Evolutionary conservation across 352 stramenopile species (phyloP).

Genomic region (Pythium guiyangense): DNA sequence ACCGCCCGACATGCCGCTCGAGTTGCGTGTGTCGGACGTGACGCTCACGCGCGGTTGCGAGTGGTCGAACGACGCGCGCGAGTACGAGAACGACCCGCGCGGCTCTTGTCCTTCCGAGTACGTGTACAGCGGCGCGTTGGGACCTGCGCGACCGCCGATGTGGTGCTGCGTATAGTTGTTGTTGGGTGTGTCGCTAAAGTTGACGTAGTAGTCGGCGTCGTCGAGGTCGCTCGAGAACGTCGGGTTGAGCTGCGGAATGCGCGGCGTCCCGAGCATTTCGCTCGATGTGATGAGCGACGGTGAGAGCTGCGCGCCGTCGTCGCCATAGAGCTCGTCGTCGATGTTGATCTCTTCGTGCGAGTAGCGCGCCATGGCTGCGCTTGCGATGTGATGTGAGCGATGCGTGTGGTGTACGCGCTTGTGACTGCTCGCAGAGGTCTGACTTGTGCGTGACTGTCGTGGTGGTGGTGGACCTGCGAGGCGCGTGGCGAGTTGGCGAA

Average conservation of each 20-base stretch:
- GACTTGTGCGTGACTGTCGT: too few species aligned
- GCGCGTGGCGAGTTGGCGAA: background rate
- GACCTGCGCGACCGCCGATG: too few species aligned
- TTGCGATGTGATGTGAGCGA: background rate
- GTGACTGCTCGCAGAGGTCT: too few species aligned
- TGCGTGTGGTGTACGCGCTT: background rate
- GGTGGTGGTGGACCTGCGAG: too few species aligned
- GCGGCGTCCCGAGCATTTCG: constrained; percentile 26
- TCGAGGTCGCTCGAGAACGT: constrained; percentile 19
- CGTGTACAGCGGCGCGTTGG: constrained; percentile 4
- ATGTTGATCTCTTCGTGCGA: constrained; percentile 10
- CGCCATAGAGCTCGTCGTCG: background rate
- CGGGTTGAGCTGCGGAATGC: constrained; percentile 18
- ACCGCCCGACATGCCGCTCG: background rate
- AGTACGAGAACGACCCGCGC: constrained; percentile 2
- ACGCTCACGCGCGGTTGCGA: constrained; percentile 8
- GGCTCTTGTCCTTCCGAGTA: constrained; percentile 10
- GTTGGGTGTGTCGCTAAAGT: constrained; percentile 5
- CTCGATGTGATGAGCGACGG: constrained; percentile 21
- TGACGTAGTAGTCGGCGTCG: constrained; percentile 6
- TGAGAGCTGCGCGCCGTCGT: constrained; percentile 11
- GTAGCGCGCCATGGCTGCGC: constrained; percentile 6
- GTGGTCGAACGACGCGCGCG: constrained; percentile 1
- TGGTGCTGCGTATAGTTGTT: constrained; percentile 1
- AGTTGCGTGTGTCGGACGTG: background rate